Evolutionary conservation across 1,284 basidiomycete genomes (phyloP).

Genomic region (Volvariella surrecta): DNA sequence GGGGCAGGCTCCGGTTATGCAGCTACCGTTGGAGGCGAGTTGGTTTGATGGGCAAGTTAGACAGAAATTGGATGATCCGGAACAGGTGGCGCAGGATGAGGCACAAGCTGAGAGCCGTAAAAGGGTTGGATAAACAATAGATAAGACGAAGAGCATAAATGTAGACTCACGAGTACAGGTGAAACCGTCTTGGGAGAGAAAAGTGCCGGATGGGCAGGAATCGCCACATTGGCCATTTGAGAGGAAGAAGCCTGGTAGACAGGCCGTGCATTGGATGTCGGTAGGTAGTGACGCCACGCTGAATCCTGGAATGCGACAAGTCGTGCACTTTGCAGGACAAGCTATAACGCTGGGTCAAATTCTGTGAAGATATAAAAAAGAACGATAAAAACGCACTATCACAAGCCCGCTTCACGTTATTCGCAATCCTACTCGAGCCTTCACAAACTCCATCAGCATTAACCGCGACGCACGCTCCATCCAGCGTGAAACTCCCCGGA

Average conservation of each 20-base stretch:
- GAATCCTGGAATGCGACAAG: slow-evolving; percentile 67
- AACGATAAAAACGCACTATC: slow-evolving; percentile 47
- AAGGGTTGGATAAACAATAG: slow-evolving; percentile 2
- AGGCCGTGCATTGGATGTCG: slow-evolving; percentile 65
- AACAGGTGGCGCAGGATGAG: slow-evolving; percentile 64
- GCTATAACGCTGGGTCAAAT: slow-evolving; percentile 30
- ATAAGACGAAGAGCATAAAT: slow-evolving; percentile 6
- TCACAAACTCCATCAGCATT: slow-evolving; percentile 63
- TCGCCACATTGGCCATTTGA: slow-evolving; percentile 58
- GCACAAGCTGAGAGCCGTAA: slow-evolving; percentile 49
- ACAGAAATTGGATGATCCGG: slow-evolving; percentile 59
- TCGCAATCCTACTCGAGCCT: slow-evolving; percentile 61
- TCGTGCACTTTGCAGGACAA: slow-evolving; percentile 72
- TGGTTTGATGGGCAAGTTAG: slow-evolving; percentile 57
- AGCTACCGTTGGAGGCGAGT: slow-evolving; percentile 62
- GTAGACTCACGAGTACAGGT: slow-evolving; percentile 53
- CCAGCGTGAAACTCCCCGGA: slow-evolving; percentile 46
- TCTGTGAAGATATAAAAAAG: not conserved
- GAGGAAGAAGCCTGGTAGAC: slow-evolving; percentile 67
- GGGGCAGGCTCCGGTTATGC: slow-evolving; percentile 67
- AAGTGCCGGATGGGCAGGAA: slow-evolving; percentile 63
- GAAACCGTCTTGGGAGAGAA: slow-evolving; percentile 59
- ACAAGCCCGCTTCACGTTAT: slow-evolving; percentile 72
- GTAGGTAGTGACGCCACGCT: slow-evolving; percentile 54
- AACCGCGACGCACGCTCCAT: slow-evolving; percentile 59